Evolutionary conservation across 768 basidiomycete species (phyloP), one percentile per base, ranked within the genome.

Genomic region (Galerina marginata): DNA sequence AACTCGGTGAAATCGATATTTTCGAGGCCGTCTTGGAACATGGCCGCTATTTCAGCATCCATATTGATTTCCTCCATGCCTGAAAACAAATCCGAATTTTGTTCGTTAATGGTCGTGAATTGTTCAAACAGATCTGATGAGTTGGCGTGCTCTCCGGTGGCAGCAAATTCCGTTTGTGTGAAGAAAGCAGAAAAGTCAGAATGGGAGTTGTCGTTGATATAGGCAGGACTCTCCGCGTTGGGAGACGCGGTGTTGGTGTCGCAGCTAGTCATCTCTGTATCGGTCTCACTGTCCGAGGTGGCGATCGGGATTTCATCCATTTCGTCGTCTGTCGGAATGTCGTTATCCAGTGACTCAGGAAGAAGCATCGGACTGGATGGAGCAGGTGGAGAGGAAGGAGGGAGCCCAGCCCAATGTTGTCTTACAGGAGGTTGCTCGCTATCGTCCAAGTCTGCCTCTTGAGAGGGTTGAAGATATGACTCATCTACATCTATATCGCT

Each of bases 301-400:
- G 78, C 72, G 9, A 77, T 68, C 4, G 79, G 79, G 12, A 80
- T 68, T 16, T 79, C 79, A 37, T 79, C 79, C 65, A 75, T 71
- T 47, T 78, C 79, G 36, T 75, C 77, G 43, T 80, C 76, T 14
- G 67, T 69, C 36, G 55, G 64, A 12, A 61, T 59, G 25, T 72
- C 74, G 23, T 65, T 61, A 44, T 69, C 67, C 11, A 58, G 53
- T 16, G 74, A 72, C 51, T 80, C 75, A 20, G 84, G 79, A 37
- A 77, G 60, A 15, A 81, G 75, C 60, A 74, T 61, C 6, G 86
- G 85, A 65, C 86, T 88, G 14, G 77, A 78, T 7, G 83, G 84
- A 7, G 83, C 80, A 10, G 78, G 84, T 4, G 87, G 86, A 10
- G 87, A 88, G 6, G 87, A 87, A 15, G 87, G 86, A 20, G 87